phyloP scores from a whole-genome alignment of 2,329 filamentous ascomycete species.

The Fusarium gaditjirri region DNA sequence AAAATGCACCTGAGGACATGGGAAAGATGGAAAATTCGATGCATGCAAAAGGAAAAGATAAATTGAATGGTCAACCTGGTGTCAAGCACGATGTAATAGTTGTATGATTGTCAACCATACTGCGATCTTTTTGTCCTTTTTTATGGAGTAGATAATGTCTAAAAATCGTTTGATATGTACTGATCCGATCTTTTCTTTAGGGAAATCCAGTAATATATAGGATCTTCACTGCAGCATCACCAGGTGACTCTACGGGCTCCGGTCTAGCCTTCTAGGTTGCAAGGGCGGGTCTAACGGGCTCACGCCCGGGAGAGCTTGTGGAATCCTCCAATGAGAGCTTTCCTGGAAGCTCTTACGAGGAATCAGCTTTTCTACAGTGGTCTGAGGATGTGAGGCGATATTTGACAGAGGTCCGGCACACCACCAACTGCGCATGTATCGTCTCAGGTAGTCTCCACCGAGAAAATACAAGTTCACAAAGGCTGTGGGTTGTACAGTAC shows the following conservation, averaged over 20 bases:
- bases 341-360: constrained; percentile 21
- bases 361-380: constrained; percentile 21
- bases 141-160: background rate
- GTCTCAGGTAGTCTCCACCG: background rate
- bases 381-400: constrained; percentile 27
- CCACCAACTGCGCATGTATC: constrained; percentile 20
- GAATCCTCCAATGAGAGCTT: constrained; percentile 29
- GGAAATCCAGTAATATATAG: background rate
- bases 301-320: constrained; percentile 20
- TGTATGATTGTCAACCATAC: background rate
- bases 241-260: constrained; percentile 3
- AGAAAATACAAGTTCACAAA: constrained; percentile 20
- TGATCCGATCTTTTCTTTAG: background rate
- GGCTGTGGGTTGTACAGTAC: constrained; percentile 21
- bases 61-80: background rate
- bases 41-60: background rate
- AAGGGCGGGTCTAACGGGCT: constrained; percentile 26
- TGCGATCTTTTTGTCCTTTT: constrained; percentile 5
- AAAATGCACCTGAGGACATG: background rate
- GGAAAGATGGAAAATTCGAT: background rate
- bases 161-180: background rate
- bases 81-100: background rate
- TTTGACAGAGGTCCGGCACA: constrained; percentile 10
- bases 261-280: constrained; percentile 14
- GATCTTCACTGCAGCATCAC: constrained; percentile 7